Conservation (phyloP, 345 rosid species). For the Mallotus nudiflorus region DNA sequence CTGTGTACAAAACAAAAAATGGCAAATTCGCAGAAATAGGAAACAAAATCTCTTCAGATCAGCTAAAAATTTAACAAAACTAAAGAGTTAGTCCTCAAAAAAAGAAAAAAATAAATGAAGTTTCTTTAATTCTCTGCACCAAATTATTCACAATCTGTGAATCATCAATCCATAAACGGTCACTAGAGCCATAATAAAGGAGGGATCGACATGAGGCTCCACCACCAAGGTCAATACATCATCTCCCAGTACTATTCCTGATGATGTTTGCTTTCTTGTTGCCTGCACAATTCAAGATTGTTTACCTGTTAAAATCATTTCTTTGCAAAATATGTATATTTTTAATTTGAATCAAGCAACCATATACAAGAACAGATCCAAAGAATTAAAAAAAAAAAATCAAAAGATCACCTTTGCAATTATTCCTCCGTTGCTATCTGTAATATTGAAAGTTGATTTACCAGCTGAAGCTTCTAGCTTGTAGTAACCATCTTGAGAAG, state of each 20-base stretch:
- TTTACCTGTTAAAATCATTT: neutral
- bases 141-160: constrained; percentile 22
- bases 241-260: constrained; percentile 38
- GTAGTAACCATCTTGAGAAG: constrained; percentile 8
- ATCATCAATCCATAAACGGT: constrained; percentile 40
- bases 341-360: too few relatives aligned
- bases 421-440: constrained; percentile 5
- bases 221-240: constrained; percentile 45
- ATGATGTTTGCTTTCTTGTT: constrained; percentile 33
- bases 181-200: constrained; percentile 36
- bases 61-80: neutral
- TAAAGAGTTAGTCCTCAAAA: neutral
- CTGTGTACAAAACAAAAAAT: neutral
- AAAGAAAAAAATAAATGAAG: neutral
- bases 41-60: neutral
- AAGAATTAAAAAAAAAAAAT: too few relatives aligned
- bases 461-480: constrained; percentile 18
- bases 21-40: neutral
- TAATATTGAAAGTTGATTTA: constrained; percentile 27
- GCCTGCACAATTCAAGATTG: constrained; percentile 25
- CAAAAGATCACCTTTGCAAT: constrained; percentile 29
- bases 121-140: neutral
- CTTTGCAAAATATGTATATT: too few relatives aligned
- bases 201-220: constrained; percentile 35
- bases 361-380: neutral